Evolutionary conservation across 176 grass and related monocot genomes (phyloP).

Genomic region (Eleusine coracana): DNA sequence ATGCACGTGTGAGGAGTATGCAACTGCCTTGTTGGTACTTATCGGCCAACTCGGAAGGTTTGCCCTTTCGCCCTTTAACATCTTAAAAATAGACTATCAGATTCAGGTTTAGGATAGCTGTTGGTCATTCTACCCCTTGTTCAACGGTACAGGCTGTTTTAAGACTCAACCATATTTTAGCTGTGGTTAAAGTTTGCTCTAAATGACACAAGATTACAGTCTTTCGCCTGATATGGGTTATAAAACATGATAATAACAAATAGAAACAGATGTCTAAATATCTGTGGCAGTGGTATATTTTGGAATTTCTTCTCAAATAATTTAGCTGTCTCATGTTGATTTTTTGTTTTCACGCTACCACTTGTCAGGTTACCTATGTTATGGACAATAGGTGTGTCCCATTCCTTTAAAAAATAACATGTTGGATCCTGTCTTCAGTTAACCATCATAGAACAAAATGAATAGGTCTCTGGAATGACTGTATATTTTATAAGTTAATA

Average conservation of each 20-base stretch:
- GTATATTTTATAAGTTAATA: constrained; percentile 13
- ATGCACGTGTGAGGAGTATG: constrained; percentile 63
- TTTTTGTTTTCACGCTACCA: not conserved
- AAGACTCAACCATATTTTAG: constrained; percentile 13
- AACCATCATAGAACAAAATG: constrained; percentile 21
- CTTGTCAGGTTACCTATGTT: not conserved
- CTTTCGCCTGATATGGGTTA: not conserved
- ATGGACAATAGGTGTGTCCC: not conserved
- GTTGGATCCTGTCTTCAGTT: not conserved
- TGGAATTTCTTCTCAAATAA: not conserved
- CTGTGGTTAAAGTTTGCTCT: constrained; percentile 11
- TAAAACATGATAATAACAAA: not conserved
- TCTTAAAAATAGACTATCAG: constrained; percentile 21
- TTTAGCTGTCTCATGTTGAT: not conserved
- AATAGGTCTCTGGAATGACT: not conserved
- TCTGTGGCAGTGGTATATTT: not conserved
- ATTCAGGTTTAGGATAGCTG: not conserved
- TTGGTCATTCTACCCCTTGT: not conserved
- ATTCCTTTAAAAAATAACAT: not conserved
- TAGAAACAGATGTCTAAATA: not conserved
- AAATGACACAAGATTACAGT: not conserved
- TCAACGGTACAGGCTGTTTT: not conserved
- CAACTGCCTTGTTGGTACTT: constrained; percentile 73
- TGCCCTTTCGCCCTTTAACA: not conserved
- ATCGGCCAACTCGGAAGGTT: constrained; percentile 86